phyloP scores from a whole-genome alignment of 106 monocot species.

The Posidonia australis region DNA sequence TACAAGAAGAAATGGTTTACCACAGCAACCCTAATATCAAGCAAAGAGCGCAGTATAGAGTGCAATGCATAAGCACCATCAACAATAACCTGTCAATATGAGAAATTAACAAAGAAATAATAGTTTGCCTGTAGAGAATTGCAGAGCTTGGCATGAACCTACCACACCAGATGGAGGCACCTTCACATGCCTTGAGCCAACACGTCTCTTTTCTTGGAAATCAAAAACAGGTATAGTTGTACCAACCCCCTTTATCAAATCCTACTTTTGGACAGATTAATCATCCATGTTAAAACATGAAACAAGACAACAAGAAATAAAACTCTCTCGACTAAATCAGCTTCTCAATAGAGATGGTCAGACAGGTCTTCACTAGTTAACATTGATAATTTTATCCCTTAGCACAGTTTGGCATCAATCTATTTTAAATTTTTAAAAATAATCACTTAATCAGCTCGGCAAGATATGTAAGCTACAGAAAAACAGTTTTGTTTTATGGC shows the following conservation, averaged over 20 bases:
- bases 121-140: neutral
- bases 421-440: too few species aligned
- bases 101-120: neutral
- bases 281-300: conserved; percentile 1
- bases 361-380: too few species aligned
- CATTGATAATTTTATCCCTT: too few species aligned
- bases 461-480: too few species aligned
- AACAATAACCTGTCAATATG: conserved; percentile 61
- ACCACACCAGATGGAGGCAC: conserved; percentile 74
- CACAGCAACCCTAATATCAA: conserved; percentile 97
- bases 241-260: conserved; percentile 63
- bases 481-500: neutral
- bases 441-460: too few species aligned
- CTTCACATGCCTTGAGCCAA: conserved; percentile 42
- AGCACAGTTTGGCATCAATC: too few species aligned
- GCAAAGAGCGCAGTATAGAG: conserved; percentile 68
- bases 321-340: too few species aligned
- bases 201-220: conserved; percentile 74
- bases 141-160: neutral
- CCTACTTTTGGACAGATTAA: conserved; percentile 32
- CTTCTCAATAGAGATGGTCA: too few species aligned
- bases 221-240: conserved; percentile 79
- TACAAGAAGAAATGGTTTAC: conserved; percentile 26
- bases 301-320: neutral
- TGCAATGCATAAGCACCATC: conserved; percentile 98